Evolutionary conservation across 148 eudicot genomes (phyloP).

Genomic region (Mesembryanthemum crystallinum): DNA sequence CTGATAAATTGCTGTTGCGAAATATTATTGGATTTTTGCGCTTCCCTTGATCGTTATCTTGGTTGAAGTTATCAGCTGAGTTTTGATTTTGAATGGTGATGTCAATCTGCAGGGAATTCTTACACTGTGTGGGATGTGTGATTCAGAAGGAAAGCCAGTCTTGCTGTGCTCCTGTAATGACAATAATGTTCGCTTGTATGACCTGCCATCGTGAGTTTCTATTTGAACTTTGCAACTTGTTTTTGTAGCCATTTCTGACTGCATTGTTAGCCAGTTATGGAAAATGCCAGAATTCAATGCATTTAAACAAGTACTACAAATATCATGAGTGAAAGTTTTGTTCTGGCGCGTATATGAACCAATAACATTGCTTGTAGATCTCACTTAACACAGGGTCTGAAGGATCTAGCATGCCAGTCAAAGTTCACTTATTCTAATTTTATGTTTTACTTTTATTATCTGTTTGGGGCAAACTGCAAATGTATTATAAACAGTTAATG

Average conservation of each 20-base stretch:
- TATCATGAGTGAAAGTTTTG: too few relatives aligned
- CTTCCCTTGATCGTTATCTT: too few relatives aligned
- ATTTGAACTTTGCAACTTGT: background rate
- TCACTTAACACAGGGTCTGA: too few relatives aligned
- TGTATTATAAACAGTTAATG: background rate
- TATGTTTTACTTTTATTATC: too few relatives aligned
- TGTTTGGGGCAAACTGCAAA: too few relatives aligned
- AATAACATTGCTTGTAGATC: too few relatives aligned
- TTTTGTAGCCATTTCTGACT: background rate
- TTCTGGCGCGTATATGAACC: background rate
- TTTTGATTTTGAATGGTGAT: conserved; percentile 12
- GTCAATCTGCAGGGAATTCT: conserved; percentile 67
- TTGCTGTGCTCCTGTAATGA: conserved; percentile 85
- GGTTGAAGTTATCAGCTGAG: background rate
- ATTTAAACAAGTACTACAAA: too few relatives aligned
- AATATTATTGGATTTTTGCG: background rate
- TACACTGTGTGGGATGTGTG: conserved; percentile 83
- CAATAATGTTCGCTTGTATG: conserved; percentile 71
- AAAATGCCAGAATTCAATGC: background rate
- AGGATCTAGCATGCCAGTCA: too few relatives aligned
- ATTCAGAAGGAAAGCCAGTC: conserved; percentile 82
- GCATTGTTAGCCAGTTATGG: background rate
- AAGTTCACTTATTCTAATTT: too few relatives aligned
- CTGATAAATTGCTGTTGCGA: background rate
- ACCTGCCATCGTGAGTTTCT: conserved; percentile 88